Base-by-base conservation (phyloP, 2,329 filamentous ascomycete genomes). In the Pseudopithomyces maydicus region DNA sequence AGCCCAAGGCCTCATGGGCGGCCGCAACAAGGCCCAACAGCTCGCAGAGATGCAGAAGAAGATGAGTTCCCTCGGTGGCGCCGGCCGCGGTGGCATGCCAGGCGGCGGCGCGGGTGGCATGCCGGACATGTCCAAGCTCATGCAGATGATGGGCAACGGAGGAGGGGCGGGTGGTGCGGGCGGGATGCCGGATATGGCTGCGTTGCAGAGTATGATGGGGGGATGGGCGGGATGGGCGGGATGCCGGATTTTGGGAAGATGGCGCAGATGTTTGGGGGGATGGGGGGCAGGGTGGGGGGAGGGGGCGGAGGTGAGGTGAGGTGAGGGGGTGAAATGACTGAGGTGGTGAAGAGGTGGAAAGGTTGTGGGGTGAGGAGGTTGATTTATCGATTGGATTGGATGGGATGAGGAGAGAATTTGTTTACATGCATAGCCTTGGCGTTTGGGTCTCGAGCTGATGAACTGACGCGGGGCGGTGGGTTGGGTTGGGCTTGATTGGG, bases 21-120 rank as follows among this genome's bases (percentile, higher is more conserved):
- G 93, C 43, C 90, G 88, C 29, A 97, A 97, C 79, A 94, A 95
- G 77, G 86, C 91, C 32, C 92, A 97, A 74, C 94, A 98, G 77
- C 85, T 98, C 79, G 93, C 93, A 0, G 94, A 95, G 2, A 96
- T 98, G 92, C 95, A 99, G 80, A 97, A 97, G 80, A 84, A 93
- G 12, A 82, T 99, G 79, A 90, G 93, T 73, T 91, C 90, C 66
- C 96, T 98, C 33, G 91, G 90, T 17, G 44, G 44, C n/a, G 29
- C n/a, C n/a, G 95, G 94, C 32, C 91, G 90, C 17, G 44, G 44
- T 32, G 44, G 44, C n/a, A 46, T 33, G 87, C 80, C 89, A 1
- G 88, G 86, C 5, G 88, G 81, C 7, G 72, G 68, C 1, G 89
- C 86, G 1, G 86, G 85, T 0, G 74, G 73, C 15, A 87, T 93